Base-by-base conservation (phyloP, 208 protist species). In the Trypanosoma mega region DNA sequence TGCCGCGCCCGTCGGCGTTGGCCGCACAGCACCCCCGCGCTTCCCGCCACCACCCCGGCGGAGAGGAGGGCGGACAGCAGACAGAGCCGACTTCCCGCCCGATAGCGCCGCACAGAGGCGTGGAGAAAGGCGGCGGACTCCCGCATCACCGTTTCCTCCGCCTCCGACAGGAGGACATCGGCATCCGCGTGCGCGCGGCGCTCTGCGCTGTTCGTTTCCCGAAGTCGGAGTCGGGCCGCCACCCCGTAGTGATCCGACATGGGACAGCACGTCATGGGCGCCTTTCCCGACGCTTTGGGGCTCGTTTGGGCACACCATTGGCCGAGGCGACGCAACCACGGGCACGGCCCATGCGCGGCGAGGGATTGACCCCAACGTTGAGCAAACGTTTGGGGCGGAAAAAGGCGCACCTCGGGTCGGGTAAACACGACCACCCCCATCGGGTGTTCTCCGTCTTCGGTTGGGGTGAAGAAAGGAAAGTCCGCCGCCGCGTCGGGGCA, bases 221-320 rank as follows among this genome's bases (percentile, higher is more conserved):
- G 36, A 54, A 90, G 58, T 9, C 49, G 47, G n/a, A 95, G 72
- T 18, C 76, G 45, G 12, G 77, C 76, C 7, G 85, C 85, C n/a
- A 95, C 88, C 14, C 88, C 88, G 61, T 85, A 95, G 80, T 95
- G 88, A 51, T 95, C 88, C 1, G 88, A 95, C 14, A 95, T 48
- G 7, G 88, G 80, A 46, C 78, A 90, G 21, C 21, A 2, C 26
- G 3, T 7, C 44, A 24, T n/a, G 7, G 21, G 7, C 7, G 18
- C 9, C 7, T 49, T n/a, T 24, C 7, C 7, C 7, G n/a, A n/a
- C n/a, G n/a, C n/a, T n/a, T n/a, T n/a, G n/a, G n/a, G n/a, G n/a
- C n/a, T n/a, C n/a, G n/a, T n/a, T n/a, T n/a, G n/a, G n/a, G n/a
- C n/a, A n/a, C n/a, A n/a, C n/a, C n/a, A n/a, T n/a, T n/a, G n/a